Evolutionary conservation across 2,329 filamentous ascomycete genomes (phyloP).

Genomic region (Akanthomyces lecanii): DNA sequence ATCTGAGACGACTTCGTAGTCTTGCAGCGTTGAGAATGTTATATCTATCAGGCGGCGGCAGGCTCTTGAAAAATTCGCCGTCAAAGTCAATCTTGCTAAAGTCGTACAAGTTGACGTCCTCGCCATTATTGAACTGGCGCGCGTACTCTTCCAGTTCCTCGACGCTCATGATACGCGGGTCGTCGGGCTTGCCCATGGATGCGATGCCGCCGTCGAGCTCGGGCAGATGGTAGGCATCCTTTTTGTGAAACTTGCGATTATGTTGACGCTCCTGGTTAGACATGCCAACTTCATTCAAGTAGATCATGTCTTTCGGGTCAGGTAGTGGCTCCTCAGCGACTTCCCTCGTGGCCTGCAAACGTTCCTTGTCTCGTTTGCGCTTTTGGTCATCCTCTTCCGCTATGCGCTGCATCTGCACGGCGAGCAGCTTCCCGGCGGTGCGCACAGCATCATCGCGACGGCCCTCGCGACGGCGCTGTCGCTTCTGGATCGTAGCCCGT

Average conservation of each 20-base stretch:
- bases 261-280: slow-evolving; percentile 68
- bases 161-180: slow-evolving; percentile 93
- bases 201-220: slow-evolving; percentile 76
- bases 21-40: slow-evolving; percentile 96
- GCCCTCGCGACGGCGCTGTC: slow-evolving; percentile 79
- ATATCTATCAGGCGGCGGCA: slow-evolving; percentile 87
- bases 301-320: slow-evolving; percentile 67
- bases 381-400: slow-evolving; percentile 80
- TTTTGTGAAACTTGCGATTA: slow-evolving; percentile 77
- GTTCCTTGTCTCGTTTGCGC: slow-evolving; percentile 47
- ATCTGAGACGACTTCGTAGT: slow-evolving; percentile 79
- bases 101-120: slow-evolving; percentile 89
- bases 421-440: slow-evolving; percentile 86
- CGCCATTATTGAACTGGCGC: slow-evolving; percentile 82
- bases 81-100: slow-evolving; percentile 99
- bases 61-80: slow-evolving; percentile 86
- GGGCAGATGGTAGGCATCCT: slow-evolving; percentile 92
- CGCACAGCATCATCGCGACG: slow-evolving; percentile 86
- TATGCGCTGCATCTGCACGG: slow-evolving; percentile 86
- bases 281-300: slow-evolving; percentile 87
- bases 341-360: slow-evolving; percentile 34
- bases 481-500: slow-evolving; percentile 77
- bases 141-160: slow-evolving; percentile 94
- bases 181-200: slow-evolving; percentile 83
- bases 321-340: slow-evolving; percentile 64